Evolutionary conservation across 1,284 basidiomycete genomes (phyloP).

Genomic region (Phellinidium pouzarii): DNA sequence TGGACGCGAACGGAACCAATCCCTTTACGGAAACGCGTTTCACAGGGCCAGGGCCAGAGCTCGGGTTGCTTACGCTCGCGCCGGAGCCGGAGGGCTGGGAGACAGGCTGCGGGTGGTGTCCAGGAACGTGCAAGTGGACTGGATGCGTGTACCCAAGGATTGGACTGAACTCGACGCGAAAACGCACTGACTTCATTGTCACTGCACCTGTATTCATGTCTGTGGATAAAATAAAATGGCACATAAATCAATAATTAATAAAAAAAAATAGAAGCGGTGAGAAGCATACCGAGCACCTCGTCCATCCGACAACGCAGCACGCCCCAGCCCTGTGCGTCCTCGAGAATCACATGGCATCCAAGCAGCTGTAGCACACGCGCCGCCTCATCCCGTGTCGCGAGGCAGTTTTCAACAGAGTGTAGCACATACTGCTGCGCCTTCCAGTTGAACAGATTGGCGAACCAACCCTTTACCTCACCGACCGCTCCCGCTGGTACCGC

Average conservation of each 20-base stretch:
- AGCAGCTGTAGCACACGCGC: constrained; percentile 60
- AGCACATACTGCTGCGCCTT: constrained; percentile 59
- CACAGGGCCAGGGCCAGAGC: constrained; percentile 21
- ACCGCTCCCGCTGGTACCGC: constrained; percentile 43
- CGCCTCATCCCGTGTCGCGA: constrained; percentile 57
- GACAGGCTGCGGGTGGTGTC: not conserved
- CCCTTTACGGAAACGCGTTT: constrained; percentile 15
- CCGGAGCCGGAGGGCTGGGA: constrained; percentile 4
- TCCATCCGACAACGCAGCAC: constrained; percentile 38
- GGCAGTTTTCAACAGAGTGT: constrained; percentile 59
- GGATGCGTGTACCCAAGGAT: constrained; percentile 19
- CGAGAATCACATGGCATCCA: constrained; percentile 45
- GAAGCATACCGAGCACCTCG: constrained; percentile 37
- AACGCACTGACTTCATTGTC: constrained; percentile 50
- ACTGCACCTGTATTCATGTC: constrained; percentile 36
- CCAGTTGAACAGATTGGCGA: constrained; percentile 75
- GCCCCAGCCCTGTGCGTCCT: constrained; percentile 20
- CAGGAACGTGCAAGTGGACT: constrained; percentile 11
- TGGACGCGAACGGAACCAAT: constrained; percentile 25
- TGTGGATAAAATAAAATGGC: constrained; percentile 23
- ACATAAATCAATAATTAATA: not conserved
- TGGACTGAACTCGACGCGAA: constrained; percentile 52
- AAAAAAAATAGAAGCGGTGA: not conserved
- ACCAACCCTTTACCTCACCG: constrained; percentile 79
- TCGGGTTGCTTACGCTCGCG: constrained; percentile 6